Evolutionary conservation across 2,329 filamentous ascomycete genomes (phyloP), one percentile per base, ranked within the genome.

Genomic region (Xenosphaeropsis pyriputrescens): DNA sequence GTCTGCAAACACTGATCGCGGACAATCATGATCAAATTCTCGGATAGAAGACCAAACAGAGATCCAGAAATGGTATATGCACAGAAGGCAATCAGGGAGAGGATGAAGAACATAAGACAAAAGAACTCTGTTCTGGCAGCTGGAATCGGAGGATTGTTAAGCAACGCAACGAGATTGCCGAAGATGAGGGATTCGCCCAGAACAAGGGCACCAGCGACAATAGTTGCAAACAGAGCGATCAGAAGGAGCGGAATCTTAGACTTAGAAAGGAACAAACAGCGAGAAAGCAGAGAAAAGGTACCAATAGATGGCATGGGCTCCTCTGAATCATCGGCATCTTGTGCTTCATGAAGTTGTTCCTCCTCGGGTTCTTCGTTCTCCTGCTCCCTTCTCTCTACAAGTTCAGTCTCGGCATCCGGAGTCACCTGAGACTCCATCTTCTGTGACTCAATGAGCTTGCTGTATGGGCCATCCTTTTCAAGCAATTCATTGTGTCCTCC

Each of bases 361-460:
- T 32, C 14, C 16, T 15, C 14, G 14, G 6, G 8, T 4, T 14
- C 16, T 32, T 14, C 16, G 7, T 14, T 15, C 16, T 5, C 14
- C 30, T 32, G 3, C 12, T 32, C 30, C n/a, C 8, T 17, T 18
- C 40, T 39, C 12, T 39, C 43, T 22, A 32, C 13, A 22, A 29
- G 6, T 7, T 26, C 35, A 7, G 41, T 39, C 12, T 40, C 49
- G 42, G 63, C 58, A 31, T 54, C 53, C 7, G 45, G 47, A 12
- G 39, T 26, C 39, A 38, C 41, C n/a, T 68, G 67, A 1, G 75
- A 60, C 0, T 67, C 68, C 16, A 79, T 59, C 32, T 70, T 62
- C 45, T 80, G 75, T 3, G 75, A 75, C 39, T 70, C 61, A 2
- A 86, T 81, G 5, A 88, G 68, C 2, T 68, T 68, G 29, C 68